Conservation (phyloP, 495 filamentous ascomycete species). For the Neurospora sublineolata region DNA sequence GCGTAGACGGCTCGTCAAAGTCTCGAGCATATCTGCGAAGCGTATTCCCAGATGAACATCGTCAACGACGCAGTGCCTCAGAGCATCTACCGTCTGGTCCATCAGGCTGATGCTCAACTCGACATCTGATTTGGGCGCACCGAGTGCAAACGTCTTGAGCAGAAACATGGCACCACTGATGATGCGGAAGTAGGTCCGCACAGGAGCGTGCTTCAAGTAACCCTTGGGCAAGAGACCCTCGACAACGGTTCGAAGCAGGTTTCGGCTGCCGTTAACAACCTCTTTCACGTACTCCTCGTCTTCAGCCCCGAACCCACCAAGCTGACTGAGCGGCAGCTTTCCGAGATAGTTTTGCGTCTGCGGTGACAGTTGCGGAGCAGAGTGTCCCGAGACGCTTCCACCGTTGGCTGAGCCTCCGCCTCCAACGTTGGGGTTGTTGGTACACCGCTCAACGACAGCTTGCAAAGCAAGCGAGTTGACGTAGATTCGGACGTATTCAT, state of each 20-base stretch:
- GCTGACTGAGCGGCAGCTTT: conserved; percentile 41
- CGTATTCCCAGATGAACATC: conserved; percentile 92
- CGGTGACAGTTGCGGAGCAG: conserved; percentile 36
- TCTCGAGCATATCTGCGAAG: conserved; percentile 85
- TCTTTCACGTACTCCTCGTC: conserved; percentile 75
- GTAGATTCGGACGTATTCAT: conserved; percentile 81
- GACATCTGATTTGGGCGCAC: conserved; percentile 81
- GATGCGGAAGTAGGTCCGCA: conserved; percentile 89
- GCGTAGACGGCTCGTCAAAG: conserved; percentile 60
- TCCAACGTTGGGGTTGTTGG: conserved; percentile 45
- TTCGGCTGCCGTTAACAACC: conserved; percentile 78
- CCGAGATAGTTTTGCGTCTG: conserved; percentile 48
- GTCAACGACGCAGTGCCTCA: conserved; percentile 80
- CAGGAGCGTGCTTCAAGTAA: conserved; percentile 83
- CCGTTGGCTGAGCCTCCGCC: conserved; percentile 30
- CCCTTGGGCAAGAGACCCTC: conserved; percentile 71
- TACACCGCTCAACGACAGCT: conserved; percentile 89
- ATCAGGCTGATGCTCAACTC: conserved; percentile 69
- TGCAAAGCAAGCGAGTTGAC: conserved; percentile 88
- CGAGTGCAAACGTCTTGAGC: conserved; percentile 84
- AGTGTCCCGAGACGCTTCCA: conserved; percentile 30
- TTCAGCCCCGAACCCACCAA: conserved; percentile 44
- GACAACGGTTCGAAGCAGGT: conserved; percentile 69
- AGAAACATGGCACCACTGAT: conserved; percentile 92
- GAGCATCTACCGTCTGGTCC: conserved; percentile 64